phyloP scores from a whole-genome alignment of 352 stramenopile species.

The Phytophthora capsici region DNA sequence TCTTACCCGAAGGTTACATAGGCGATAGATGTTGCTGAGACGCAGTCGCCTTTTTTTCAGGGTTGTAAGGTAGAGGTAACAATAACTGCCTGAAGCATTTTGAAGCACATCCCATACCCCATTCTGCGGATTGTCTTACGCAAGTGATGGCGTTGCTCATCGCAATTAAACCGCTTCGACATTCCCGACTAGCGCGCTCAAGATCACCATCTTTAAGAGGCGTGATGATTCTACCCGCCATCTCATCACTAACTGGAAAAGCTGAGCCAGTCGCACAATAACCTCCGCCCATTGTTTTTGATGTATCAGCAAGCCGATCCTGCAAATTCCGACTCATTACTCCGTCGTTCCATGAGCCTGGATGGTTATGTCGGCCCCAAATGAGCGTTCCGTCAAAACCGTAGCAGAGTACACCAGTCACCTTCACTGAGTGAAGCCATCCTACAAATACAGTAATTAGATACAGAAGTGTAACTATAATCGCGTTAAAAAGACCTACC shows the following conservation, averaged over 20 bases:
- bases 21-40: slow-evolving; percentile 9
- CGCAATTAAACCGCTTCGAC: neutral
- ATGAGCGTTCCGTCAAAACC: slow-evolving; percentile 13
- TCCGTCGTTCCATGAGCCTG: slow-evolving; percentile 12
- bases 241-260: slow-evolving; percentile 9
- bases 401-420: slow-evolving; percentile 9
- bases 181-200: slow-evolving; percentile 6
- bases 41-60: neutral
- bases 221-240: slow-evolving; percentile 10
- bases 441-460: no score
- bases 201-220: slow-evolving; percentile 7
- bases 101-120: slow-evolving; percentile 1
- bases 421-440: slow-evolving; percentile 7
- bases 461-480: neutral
- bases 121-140: slow-evolving; percentile 5
- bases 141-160: slow-evolving; percentile 9
- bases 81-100: slow-evolving; percentile 5
- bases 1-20: slow-evolving; percentile 7
- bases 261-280: slow-evolving; percentile 7
- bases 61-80: slow-evolving; percentile 9
- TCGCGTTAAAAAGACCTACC: no score
- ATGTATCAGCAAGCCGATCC: neutral
- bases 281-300: neutral
- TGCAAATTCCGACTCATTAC: slow-evolving; percentile 2
- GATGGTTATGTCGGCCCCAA: slow-evolving; percentile 9